Percentiles rank a stretch among this genome's conserved stretches.
These are phyloP conservation scores for Kluyveromyces lactis DNA, from an alignment of 805 yeast genomes.

Conservation along the genomic window DNA sequence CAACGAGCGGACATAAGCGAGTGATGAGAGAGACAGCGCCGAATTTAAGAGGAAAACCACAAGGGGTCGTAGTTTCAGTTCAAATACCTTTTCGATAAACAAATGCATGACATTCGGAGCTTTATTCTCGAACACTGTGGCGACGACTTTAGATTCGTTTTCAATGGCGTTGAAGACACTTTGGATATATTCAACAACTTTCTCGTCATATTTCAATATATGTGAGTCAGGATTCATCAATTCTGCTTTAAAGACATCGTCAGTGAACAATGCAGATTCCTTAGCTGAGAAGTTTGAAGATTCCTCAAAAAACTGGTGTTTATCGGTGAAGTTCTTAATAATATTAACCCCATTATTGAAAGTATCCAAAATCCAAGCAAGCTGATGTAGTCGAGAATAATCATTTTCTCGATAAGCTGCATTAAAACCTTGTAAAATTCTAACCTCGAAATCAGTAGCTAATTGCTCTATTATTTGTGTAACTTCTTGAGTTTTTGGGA, in stretches of 20 bases:
- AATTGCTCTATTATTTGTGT: constrained; percentile 49
- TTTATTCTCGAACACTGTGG: constrained; percentile 66
- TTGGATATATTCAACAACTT: constrained; percentile 44
- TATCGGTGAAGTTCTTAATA: constrained; percentile 72
- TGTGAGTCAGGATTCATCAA: constrained; percentile 52
- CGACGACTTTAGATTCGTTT: constrained; percentile 65
- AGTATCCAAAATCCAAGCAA: constrained; percentile 64
- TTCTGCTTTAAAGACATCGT: constrained; percentile 48
- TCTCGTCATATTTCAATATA: constrained; percentile 41
- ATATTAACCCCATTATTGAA: constrained; percentile 83
- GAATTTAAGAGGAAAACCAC: constrained; percentile 50
- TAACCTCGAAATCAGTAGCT: constrained; percentile 69
- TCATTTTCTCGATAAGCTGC: constrained; percentile 65
- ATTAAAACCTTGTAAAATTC: constrained; percentile 61
- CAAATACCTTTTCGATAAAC: constrained; percentile 69
- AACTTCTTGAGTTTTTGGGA: constrained; percentile 35
- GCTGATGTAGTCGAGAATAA: constrained; percentile 61
- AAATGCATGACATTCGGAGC: constrained; percentile 52
- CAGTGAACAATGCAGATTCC: constrained; percentile 27
- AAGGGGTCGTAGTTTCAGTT: constrained; percentile 55
- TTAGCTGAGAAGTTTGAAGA: constrained; percentile 26
- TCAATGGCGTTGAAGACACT: constrained; percentile 52
- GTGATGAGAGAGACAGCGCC: constrained; percentile 52
- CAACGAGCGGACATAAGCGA: constrained; percentile 70
- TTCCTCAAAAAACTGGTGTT: constrained; percentile 57